Base-by-base conservation (phyloP, 164 flowering plant genomes). In the Berberis vulgaris region DNA sequence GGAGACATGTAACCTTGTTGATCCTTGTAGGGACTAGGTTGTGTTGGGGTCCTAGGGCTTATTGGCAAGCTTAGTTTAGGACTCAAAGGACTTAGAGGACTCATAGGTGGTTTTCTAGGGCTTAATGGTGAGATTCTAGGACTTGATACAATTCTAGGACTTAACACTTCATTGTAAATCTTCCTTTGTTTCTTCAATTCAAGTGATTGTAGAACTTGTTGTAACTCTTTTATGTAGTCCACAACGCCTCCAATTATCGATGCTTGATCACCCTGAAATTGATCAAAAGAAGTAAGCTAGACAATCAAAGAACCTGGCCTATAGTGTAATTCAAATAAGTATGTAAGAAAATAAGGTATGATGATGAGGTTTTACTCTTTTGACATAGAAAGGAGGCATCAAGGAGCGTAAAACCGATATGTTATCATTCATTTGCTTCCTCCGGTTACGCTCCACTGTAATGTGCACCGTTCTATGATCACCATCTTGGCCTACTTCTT, bases 341-440 rank as follows among this genome's bases (percentile, higher is more conserved):
- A 26, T 26, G 26, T 60, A 10, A 60, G 12, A 5, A 2, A 7
- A 44, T 13, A 1, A 47, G 13, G 43, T 10, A 42, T 9, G 3
- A 52, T 52, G 11, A 10, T 52, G 4, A 6, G 43, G 41, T 6
- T 65, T 54, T 80, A 90, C 97, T 64, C 96, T 76, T 75, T 93
- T 90, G 73, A 90, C 92, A 69, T 93, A 90, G 78, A 90, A 93
- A 74, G 84, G 79, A 77, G 98, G 98, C 98, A 90, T 90, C 47
- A 93, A 75, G 0, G 96, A 81, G 10, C 98, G 81, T 50, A 93
- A 73, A 12, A 90, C 87, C 0, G 89, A 59, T 52, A 93, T 74
- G 57, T 93, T 86, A 57, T 88, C 92, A 58, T 93, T 93, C 98
- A 93, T 90, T 65, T 90, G 98, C 85, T 88, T 88, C 57, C 98